Conservation (phyloP, 257 asterid species). For the Solanum rostratum region DNA sequence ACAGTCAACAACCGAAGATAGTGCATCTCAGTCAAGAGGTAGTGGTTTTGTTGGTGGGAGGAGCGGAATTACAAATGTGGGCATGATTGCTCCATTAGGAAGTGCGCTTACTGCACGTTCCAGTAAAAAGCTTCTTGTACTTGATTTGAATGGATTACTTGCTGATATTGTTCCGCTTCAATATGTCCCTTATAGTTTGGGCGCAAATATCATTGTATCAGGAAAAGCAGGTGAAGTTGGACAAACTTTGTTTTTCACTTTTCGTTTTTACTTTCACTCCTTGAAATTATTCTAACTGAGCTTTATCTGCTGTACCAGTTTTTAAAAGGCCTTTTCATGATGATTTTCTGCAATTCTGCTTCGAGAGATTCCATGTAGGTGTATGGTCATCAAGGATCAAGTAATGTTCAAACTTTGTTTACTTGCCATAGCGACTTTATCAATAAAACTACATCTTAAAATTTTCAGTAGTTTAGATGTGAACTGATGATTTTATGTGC, state of each 20-base stretch:
- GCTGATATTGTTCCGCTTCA: conserved; percentile 45
- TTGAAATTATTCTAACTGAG: conserved; percentile 10
- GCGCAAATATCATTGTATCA: conserved; percentile 36
- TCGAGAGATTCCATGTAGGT: conserved; percentile 66
- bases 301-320: conserved; percentile 33
- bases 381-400: conserved; percentile 77
- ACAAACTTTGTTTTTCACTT: conserved; percentile 2
- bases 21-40: conserved; percentile 1
- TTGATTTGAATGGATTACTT: conserved; percentile 75
- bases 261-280: conserved; percentile 2
- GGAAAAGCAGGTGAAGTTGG: conserved; percentile 49
- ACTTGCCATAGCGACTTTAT: conserved; percentile 7
- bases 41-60: conserved; percentile 6
- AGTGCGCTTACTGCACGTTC: conserved; percentile 8
- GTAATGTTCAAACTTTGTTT: conserved; percentile 37
- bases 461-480: not conserved
- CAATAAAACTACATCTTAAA: not conserved
- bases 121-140: conserved; percentile 76
- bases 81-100: not conserved
- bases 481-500: not conserved
- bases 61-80: conserved; percentile 7
- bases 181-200: conserved; percentile 33
- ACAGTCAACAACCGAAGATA: not conserved
- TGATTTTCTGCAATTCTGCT: conserved; percentile 75
- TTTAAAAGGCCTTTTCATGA: conserved; percentile 78